These are phyloP conservation scores for Kurtzmaniella quercitrusa DNA, from an alignment of 1,139 yeast species.

Conservation along the genomic window DNA sequence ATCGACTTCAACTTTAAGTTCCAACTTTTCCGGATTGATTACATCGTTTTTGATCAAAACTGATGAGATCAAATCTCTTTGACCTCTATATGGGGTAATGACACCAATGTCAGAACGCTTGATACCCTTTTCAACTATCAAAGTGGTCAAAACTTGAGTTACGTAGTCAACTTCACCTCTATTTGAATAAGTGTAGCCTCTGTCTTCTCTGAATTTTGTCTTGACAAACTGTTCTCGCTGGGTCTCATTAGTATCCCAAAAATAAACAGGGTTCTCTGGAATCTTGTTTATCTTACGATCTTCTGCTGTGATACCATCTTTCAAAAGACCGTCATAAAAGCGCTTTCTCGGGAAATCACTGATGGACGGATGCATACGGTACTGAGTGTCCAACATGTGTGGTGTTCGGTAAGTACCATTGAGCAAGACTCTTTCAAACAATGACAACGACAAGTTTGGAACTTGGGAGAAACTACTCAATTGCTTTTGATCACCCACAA, in stretches of 20 bases:
- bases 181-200: constrained; percentile 54
- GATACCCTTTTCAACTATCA: constrained; percentile 54
- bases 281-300: constrained; percentile 43
- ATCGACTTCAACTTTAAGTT: constrained; percentile 49
- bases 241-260: constrained; percentile 48
- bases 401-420: constrained; percentile 57
- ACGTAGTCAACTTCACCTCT: constrained; percentile 48
- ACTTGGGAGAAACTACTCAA: constrained; percentile 66
- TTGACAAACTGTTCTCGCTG: constrained; percentile 43
- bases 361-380: constrained; percentile 91
- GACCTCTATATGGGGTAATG: constrained; percentile 72
- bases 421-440: constrained; percentile 54
- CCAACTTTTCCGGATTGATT: constrained; percentile 52
- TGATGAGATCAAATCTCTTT: constrained; percentile 58
- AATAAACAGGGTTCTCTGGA: constrained; percentile 43
- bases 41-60: constrained; percentile 45
- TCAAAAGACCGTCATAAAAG: constrained; percentile 51
- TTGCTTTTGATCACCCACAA: constrained; percentile 70
- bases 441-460: constrained; percentile 53
- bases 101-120: constrained; percentile 53
- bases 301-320: constrained; percentile 56
- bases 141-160: constrained; percentile 40
- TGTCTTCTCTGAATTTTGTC: constrained; percentile 42
- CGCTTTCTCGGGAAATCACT: constrained; percentile 64
- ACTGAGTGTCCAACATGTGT: constrained; percentile 68